Conservation (phyloP, 305 asterid genomes). For the Nicotiana rustica region DNA sequence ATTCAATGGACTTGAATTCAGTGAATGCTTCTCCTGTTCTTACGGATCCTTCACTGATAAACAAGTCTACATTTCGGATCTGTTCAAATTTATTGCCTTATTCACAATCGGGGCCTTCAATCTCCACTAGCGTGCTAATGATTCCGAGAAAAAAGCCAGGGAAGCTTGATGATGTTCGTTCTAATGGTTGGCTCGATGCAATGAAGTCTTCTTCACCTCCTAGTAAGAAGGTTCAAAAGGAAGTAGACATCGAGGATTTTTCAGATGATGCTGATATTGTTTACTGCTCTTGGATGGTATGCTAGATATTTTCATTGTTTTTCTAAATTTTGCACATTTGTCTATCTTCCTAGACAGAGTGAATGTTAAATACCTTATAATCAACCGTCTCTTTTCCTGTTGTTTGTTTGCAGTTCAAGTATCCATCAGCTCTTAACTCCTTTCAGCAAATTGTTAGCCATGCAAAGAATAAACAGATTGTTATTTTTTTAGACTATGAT, state of each 20-base stretch:
- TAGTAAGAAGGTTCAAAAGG: slow-evolving; percentile 62
- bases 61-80: slow-evolving; percentile 64
- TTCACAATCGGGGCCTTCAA: slow-evolving; percentile 58
- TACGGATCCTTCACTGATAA: slow-evolving; percentile 63
- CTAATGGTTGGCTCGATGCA: slow-evolving; percentile 92
- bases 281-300: slow-evolving; percentile 82
- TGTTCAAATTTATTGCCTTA: slow-evolving; percentile 57
- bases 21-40: slow-evolving; percentile 64
- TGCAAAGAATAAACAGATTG: slow-evolving; percentile 55
- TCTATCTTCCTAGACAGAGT: neutral
- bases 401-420: slow-evolving; percentile 6
- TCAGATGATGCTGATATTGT: slow-evolving; percentile 62
- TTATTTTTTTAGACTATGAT: slow-evolving; percentile 73
- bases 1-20: slow-evolving; percentile 67
- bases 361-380: neutral
- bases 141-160: slow-evolving; percentile 70
- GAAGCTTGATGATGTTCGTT: slow-evolving; percentile 75
- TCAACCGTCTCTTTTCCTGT: neutral
- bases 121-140: slow-evolving; percentile 49
- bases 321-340: neutral
- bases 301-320: slow-evolving; percentile 4
- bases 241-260: slow-evolving; percentile 46
- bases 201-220: slow-evolving; percentile 97
- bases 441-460: slow-evolving; percentile 52
- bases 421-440: slow-evolving; percentile 72